Evolutionary conservation across 768 basidiomycete species (phyloP), one percentile per base, ranked within the genome.

Genomic region (Lactifluus hygrophoroides): DNA sequence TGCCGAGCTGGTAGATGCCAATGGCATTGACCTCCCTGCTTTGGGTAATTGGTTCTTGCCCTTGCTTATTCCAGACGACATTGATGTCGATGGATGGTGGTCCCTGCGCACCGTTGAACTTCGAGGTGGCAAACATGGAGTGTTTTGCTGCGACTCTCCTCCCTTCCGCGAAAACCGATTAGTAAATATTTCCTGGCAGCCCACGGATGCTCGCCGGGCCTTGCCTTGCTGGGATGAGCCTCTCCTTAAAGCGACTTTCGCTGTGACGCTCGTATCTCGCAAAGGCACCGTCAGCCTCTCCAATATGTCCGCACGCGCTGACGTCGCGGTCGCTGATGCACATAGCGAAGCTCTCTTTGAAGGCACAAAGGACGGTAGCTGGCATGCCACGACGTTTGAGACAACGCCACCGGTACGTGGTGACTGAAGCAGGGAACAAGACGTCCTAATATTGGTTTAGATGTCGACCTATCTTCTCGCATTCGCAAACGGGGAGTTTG

Each of bases 221-320:
- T 89, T 91, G 70, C 90, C 90, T 27, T 90, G 86, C 74, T 95
- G 90, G 90, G 94, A 96, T 68, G 94, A 96, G 68, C 95, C 94
- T 16, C 77, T 82, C 37, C 76, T 94, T 64, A 97, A 97, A 70
- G 87, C 93, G 0, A 92, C 86, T 2, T 90, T 86, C 68, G 67
- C 79, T 0, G 74, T 93, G 58, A 86, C 85, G 14, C 76, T 94
- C 77, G 77, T 94, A 66, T 90, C 91, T n/a, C 82, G 84, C 59
- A 75, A 73, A 9, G 81, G 83, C 61, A 86, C 88, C 4, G 81
- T 84, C 67, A 88, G 81, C 69, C 74, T 98, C 60, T 86, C 84
- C 74, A 98, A 97, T 73, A 95, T 93, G 90, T 78, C 90, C 19
- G 82, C 78, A 17, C 69, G 76, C 50, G 84, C 90, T 65, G 75